A percentile compares a stretch with the other conserved stretches of the same genome.
These are phyloP conservation scores for Tetracladium setigerum DNA, from an alignment of 495 filamentous ascomycete genomes.

Conservation along the genomic window DNA sequence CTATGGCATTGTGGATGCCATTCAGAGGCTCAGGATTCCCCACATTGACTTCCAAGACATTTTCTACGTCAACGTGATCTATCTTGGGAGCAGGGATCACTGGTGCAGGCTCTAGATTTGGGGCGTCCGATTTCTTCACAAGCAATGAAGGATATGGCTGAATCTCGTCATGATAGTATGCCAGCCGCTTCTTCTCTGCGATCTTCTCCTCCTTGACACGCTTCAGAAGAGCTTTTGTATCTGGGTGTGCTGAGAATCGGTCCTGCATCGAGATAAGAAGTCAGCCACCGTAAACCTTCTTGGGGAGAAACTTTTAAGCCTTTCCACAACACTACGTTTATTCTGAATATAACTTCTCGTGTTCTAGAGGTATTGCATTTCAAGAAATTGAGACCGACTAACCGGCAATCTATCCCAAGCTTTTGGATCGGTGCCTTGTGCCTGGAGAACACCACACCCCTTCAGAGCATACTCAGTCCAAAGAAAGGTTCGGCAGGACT, in stretches of 20 bases:
- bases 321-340: not conserved
- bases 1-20: too few species aligned
- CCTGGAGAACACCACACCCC: conserved; percentile 31
- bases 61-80: too few species aligned
- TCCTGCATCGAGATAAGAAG: conserved; percentile 16
- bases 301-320: not conserved
- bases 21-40: too few species aligned
- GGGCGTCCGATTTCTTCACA: too few species aligned
- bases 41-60: too few species aligned
- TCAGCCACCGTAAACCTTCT: too few species aligned
- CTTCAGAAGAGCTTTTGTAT: conserved; percentile 28
- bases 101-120: too few species aligned
- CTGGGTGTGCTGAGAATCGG: conserved; percentile 30
- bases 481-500: conserved; percentile 28
- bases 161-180: conserved; percentile 25
- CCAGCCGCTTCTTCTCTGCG: conserved; percentile 20
- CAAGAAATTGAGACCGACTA: conserved; percentile 17
- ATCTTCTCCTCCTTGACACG: conserved; percentile 29
- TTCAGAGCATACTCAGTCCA: conserved; percentile 44
- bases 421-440: conserved; percentile 45
- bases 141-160: too few species aligned
- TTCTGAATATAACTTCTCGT: not conserved
- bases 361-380: not conserved
- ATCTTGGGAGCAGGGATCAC: too few species aligned
- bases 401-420: conserved; percentile 48